Evolutionary conservation across 768 basidiomycete species (phyloP), one percentile per base, ranked within the genome.

Genomic region (Kwoniella newhampshirensis): DNA sequence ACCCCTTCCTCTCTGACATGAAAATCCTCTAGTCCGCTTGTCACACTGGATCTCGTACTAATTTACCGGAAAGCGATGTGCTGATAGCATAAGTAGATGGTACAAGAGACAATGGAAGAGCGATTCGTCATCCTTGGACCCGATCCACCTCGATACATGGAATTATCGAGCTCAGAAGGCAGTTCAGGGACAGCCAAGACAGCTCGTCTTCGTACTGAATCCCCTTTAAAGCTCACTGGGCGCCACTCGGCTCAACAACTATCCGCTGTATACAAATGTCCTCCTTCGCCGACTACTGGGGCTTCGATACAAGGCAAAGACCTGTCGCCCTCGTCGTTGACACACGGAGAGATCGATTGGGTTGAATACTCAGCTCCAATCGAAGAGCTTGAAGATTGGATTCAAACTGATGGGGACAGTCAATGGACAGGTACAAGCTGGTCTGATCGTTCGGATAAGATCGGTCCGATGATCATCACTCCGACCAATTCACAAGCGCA

Each of bases 91-190:
- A n/a, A n/a, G n/a, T n/a, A n/a, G n/a, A n/a, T n/a, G n/a, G n/a
- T n/a, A n/a, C n/a, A n/a, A n/a, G n/a, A 42, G 11, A 8, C 52
- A 25, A 30, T 25, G 13, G 44, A 39, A 23, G n/a, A 26, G 11
- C 53, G 57, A 4, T 49, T 64, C 9, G 28, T 42, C 13, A 64
- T 60, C n/a, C 26, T 55, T 18, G 62, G 62, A 23, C 53, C 58
- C 9, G 37, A 55, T 21, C 35, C 53, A 7, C 54, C 57, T 20
- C 57, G 51, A 37, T 51, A 27, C 18, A 48, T 64, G 41, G 62
- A 64, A 18, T 43, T 59, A 2, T 55, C 51, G 30, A 43, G 41
- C 51, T 35, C 41, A 3, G 51, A 53, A 21, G 50, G 43, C 47
- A 51, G 47, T 30, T 58, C 57, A 5, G 41, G 39, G 7, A 46